Conservation (phyloP, 805 yeast genomes). For the Nakazawaea peltata region DNA sequence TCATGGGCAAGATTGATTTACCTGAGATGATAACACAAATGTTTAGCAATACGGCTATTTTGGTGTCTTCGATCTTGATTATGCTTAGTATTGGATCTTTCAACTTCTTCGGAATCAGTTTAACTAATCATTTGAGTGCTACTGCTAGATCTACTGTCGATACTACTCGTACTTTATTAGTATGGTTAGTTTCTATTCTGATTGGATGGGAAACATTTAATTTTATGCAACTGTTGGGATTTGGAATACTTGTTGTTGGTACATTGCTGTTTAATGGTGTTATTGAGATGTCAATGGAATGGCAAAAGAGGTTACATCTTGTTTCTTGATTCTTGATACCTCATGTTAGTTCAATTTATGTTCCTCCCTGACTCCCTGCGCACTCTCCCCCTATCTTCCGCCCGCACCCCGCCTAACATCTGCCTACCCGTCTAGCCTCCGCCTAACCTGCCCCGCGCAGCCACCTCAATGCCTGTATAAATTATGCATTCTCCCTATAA, state of each 20-base stretch:
- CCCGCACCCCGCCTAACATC: no score
- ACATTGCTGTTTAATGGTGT: conserved; percentile 71
- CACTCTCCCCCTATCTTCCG: background rate
- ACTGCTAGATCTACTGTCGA: conserved; percentile 76
- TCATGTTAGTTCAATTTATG: no score
- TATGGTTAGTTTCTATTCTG: conserved; percentile 62
- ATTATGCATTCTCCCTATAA: no score
- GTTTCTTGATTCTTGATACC: conserved; percentile 3
- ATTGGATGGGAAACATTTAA: conserved; percentile 73
- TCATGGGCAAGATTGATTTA: no score
- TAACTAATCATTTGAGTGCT: conserved; percentile 61
- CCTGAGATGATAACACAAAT: conserved; percentile 41
- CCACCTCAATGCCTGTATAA: no score
- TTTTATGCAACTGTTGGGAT: conserved; percentile 57
- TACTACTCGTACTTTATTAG: conserved; percentile 65
- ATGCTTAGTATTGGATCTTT: conserved; percentile 68
- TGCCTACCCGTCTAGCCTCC: no score
- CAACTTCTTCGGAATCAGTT: conserved; percentile 65
- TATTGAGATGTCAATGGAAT: conserved; percentile 32
- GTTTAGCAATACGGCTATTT: conserved; percentile 31
- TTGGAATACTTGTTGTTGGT: conserved; percentile 56
- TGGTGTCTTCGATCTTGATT: conserved; percentile 48
- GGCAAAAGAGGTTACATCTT: conserved; percentile 35
- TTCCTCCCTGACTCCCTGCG: no score
- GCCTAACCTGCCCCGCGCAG: no score